phyloP scores from a whole-genome alignment of 352 stramenopile species.

The Pythium rishiriense region DNA sequence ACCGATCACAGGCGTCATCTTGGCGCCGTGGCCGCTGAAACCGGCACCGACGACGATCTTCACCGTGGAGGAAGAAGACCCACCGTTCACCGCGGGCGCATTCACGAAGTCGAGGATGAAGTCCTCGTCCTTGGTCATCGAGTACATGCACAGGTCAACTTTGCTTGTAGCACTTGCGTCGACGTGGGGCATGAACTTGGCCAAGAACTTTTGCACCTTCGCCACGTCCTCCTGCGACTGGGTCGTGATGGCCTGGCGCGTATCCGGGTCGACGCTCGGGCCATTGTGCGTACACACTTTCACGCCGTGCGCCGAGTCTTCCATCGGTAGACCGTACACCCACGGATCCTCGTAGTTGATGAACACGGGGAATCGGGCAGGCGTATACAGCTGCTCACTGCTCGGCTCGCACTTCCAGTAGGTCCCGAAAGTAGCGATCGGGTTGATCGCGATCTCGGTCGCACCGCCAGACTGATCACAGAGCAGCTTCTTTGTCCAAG shows the following conservation, averaged over 20 bases:
- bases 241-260: conserved; percentile 32
- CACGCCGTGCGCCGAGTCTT: conserved; percentile 44
- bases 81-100: conserved; percentile 1
- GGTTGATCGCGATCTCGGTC: conserved; percentile 47
- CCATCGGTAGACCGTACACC: conserved; percentile 58
- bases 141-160: conserved; percentile 82
- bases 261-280: conserved; percentile 44
- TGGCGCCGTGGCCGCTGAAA: conserved; percentile 83
- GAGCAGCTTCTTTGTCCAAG: conserved; percentile 54
- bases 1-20: conserved; percentile 84
- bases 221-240: conserved; percentile 32
- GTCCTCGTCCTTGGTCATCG: conserved; percentile 72
- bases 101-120: conserved; percentile 73
- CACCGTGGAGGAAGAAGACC: neutral
- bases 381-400: conserved; percentile 40
- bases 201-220: conserved; percentile 40
- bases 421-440: conserved; percentile 63
- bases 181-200: conserved; percentile 50
- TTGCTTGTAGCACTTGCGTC: conserved; percentile 40
- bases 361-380: conserved; percentile 60
- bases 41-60: conserved; percentile 73
- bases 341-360: conserved; percentile 59
- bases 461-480: conserved; percentile 8
- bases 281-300: conserved; percentile 78
- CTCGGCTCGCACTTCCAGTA: conserved; percentile 48